Conservation (phyloP, 495 filamentous ascomycete species). For the Haplographium delicatum region DNA sequence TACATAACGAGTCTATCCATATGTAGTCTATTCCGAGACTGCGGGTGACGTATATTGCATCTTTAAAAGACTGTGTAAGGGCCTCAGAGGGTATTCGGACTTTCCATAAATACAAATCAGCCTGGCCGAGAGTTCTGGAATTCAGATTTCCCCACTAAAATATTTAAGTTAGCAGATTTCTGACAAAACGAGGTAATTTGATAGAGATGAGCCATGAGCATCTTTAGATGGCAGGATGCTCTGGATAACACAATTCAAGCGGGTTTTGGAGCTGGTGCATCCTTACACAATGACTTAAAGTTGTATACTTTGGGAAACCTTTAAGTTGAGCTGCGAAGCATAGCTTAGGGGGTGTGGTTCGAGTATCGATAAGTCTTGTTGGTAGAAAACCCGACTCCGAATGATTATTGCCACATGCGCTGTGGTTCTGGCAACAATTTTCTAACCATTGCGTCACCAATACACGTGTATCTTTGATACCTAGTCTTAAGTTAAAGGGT, state of each 20-base stretch:
- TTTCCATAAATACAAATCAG: neutral
- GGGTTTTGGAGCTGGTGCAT: too few relatives aligned
- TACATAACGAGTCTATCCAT: constrained; percentile 30
- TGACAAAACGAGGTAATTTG: too few relatives aligned
- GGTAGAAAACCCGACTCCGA: too few relatives aligned
- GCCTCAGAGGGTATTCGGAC: neutral
- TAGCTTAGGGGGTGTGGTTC: neutral
- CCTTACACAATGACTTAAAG: neutral
- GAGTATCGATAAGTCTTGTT: neutral
- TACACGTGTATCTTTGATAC: too few relatives aligned
- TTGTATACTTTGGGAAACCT: neutral
- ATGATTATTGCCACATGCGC: too few relatives aligned
- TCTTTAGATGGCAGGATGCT: too few relatives aligned
- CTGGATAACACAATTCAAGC: too few relatives aligned
- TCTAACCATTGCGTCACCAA: too few relatives aligned
- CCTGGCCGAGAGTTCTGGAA: neutral
- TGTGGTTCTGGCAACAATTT: too few relatives aligned
- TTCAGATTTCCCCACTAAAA: neutral
- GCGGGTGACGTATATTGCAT: constrained; percentile 28
- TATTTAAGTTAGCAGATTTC: too few relatives aligned
- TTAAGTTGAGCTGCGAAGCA: neutral
- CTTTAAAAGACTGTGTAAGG: constrained; percentile 25
- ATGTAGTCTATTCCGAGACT: constrained; percentile 28
- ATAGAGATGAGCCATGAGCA: too few relatives aligned
- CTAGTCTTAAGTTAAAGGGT: too few relatives aligned